Evolutionary conservation across 2,329 filamentous ascomycete species (phyloP).

Genomic region (Diaporthe eres): DNA sequence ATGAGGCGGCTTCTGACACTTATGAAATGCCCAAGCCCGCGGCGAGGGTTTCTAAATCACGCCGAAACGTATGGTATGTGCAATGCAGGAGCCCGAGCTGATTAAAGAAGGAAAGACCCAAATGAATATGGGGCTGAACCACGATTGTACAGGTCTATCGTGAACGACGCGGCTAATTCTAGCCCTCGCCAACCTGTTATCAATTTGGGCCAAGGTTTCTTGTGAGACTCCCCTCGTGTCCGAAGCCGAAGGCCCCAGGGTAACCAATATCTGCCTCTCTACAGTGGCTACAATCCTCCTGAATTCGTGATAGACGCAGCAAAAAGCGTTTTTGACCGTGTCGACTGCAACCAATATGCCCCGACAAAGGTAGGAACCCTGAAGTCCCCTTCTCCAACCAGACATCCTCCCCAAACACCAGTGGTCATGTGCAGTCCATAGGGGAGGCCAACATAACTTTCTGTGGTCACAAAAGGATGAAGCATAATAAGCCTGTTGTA

Average conservation of each 20-base stretch:
- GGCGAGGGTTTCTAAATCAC: background rate
- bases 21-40: background rate
- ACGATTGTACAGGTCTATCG: background rate
- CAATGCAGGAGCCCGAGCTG: background rate
- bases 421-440: background rate
- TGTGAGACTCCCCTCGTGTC: background rate
- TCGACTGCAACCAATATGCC: conserved; percentile 6
- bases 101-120: background rate
- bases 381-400: background rate
- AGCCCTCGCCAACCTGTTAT: conserved; percentile 4
- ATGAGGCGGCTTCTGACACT: background rate
- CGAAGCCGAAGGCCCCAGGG: background rate
- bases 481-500: background rate
- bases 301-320: background rate
- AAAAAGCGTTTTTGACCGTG: background rate
- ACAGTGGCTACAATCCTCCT: background rate
- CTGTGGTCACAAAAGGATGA: background rate
- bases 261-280: background rate
- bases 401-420: background rate
- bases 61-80: background rate
- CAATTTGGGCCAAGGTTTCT: conserved; percentile 5
- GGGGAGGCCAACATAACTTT: background rate
- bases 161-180: background rate
- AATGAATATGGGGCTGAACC: background rate
- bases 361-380: background rate